Evolutionary conservation across 2,329 filamentous ascomycete genomes (phyloP), one percentile per base, ranked within the genome.

Genomic region (Colletotrichum chrysophilum): DNA sequence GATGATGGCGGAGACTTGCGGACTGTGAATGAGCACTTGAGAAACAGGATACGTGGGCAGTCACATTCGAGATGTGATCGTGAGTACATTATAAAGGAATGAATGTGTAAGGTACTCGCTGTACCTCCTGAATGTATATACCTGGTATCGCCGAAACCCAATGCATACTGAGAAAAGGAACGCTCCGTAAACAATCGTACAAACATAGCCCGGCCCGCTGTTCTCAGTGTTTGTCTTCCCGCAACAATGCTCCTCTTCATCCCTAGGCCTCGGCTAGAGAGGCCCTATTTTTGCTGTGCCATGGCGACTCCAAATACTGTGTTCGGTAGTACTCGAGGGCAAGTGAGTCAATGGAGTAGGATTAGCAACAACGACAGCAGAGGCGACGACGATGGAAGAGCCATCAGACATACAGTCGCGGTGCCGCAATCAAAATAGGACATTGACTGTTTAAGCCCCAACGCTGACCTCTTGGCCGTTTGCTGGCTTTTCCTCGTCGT

Each of bases 401-500:
- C 43, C 28, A 61, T 21, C 30, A 3, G 26, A n/a, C 16, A 32
- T 16, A 5, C 12, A 52, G 7, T n/a, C 5, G 24, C 8, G 38
- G 6, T n/a, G 30, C 7, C 3, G 2, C 16, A 26, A 32, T 55
- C 34, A 52, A 28, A 32, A 9, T 24, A 28, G 21, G n/a, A 30
- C 36, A 9, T 30, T 3, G 10, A 2, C 24, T 12, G 21, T 5
- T 77, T 28, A 77, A 9, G 72, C 75, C 3, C 71, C 75, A 4
- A 75, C 75, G 13, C 48, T 65, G 14, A 69, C 77, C 36, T 76
- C 61, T 30, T 77, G 75, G 12, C 71, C 55, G 56, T 61, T 69
- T 14, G 70, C 43, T 4, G 70, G 36, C 34, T 70, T 77, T 8
- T 70, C 75, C 16, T 67, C 76, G 8, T 70, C 71, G 3, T 38